Conservation (phyloP, 2,329 filamentous ascomycete genomes). For the Hortaea werneckii region DNA sequence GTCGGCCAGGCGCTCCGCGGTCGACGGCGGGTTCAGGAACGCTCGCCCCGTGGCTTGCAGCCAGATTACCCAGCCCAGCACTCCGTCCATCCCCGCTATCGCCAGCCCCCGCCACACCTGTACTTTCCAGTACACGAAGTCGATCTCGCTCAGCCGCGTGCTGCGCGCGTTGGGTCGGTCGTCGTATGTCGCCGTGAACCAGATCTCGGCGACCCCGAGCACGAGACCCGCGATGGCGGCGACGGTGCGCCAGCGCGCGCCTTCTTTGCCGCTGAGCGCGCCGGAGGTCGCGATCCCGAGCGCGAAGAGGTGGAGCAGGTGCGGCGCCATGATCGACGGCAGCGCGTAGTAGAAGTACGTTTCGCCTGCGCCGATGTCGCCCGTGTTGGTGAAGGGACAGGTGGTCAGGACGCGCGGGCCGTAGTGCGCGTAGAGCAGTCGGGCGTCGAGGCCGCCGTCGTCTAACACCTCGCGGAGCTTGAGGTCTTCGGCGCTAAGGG, state of each 20-base stretch:
- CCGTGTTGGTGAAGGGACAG: slow-evolving; percentile 63
- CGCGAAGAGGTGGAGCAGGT: slow-evolving; percentile 65
- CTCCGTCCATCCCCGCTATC: slow-evolving; percentile 55
- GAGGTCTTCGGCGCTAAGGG: slow-evolving; percentile 52
- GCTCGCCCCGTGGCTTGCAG: slow-evolving; percentile 70
- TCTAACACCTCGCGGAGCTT: slow-evolving; percentile 58
- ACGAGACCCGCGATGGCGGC: slow-evolving; percentile 55
- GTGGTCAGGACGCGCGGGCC: slow-evolving; percentile 63
- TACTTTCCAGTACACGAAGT: slow-evolving; percentile 62
- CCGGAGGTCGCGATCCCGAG: slow-evolving; percentile 68
- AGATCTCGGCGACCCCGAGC: slow-evolving; percentile 56
- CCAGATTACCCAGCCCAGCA: slow-evolving; percentile 58
- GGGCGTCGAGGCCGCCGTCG: slow-evolving; percentile 50
- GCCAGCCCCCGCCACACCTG: slow-evolving; percentile 52
- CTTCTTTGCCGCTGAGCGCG: slow-evolving; percentile 52
- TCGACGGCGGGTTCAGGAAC: slow-evolving; percentile 52
- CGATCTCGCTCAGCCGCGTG: slow-evolving; percentile 49
- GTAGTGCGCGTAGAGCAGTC: slow-evolving; percentile 73
- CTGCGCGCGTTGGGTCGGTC: slow-evolving; percentile 54
- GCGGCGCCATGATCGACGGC: slow-evolving; percentile 62
- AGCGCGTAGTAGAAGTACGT: slow-evolving; percentile 72
- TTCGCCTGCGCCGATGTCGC: slow-evolving; percentile 36
- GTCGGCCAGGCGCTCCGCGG: slow-evolving; percentile 57
- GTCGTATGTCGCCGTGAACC: slow-evolving; percentile 54
- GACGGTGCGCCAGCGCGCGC: slow-evolving; percentile 56